phyloP scores from a whole-genome alignment of 176 grass and related monocot genomes.

The Poa pratensis region DNA sequence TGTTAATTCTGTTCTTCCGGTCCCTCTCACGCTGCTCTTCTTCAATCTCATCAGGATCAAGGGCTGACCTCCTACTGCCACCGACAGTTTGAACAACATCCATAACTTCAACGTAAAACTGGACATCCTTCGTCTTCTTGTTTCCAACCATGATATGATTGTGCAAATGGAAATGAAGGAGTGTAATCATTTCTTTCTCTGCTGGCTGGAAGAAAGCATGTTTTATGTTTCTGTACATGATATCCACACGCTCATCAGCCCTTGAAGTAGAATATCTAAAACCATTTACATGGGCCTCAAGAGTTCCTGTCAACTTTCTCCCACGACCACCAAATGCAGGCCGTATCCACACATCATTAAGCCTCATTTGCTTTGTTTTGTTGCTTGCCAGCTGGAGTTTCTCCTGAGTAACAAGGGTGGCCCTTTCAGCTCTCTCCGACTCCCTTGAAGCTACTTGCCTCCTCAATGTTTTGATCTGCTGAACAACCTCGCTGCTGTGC shows the following conservation, averaged over 20 bases:
- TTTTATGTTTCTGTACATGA: slow-evolving; percentile 72
- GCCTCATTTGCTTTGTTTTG: slow-evolving; percentile 45
- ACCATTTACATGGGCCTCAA: slow-evolving; percentile 74
- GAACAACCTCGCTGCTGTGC: slow-evolving; percentile 68
- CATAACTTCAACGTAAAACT: slow-evolving; percentile 83
- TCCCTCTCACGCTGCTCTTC: slow-evolving; percentile 78
- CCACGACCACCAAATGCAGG: slow-evolving; percentile 62
- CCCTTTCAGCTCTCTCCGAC: slow-evolving; percentile 75
- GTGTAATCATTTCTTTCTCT: slow-evolving; percentile 73
- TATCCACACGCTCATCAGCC: slow-evolving; percentile 64
- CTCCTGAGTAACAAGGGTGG: slow-evolving; percentile 73
- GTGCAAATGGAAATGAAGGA: slow-evolving; percentile 75
- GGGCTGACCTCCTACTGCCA: slow-evolving; percentile 52
- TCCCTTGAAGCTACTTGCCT: slow-evolving; percentile 53
- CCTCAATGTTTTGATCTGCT: slow-evolving; percentile 54
- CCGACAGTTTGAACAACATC: slow-evolving; percentile 72
- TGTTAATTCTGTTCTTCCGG: slow-evolving; percentile 66
- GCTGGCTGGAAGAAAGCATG: slow-evolving; percentile 84
- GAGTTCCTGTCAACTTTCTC: slow-evolving; percentile 59
- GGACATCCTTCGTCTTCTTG: slow-evolving; percentile 80
- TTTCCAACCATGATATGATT: slow-evolving; percentile 82
- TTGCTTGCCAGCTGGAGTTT: slow-evolving; percentile 51
- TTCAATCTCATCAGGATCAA: slow-evolving; percentile 82
- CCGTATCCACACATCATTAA: slow-evolving; percentile 70
- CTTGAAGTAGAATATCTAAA: slow-evolving; percentile 60